A percentile compares a stretch with the other conserved stretches of the same genome.
These are phyloP conservation scores for Pholiota adiposa DNA, from an alignment of 1,284 basidiomycete species.

Conservation along the genomic window DNA sequence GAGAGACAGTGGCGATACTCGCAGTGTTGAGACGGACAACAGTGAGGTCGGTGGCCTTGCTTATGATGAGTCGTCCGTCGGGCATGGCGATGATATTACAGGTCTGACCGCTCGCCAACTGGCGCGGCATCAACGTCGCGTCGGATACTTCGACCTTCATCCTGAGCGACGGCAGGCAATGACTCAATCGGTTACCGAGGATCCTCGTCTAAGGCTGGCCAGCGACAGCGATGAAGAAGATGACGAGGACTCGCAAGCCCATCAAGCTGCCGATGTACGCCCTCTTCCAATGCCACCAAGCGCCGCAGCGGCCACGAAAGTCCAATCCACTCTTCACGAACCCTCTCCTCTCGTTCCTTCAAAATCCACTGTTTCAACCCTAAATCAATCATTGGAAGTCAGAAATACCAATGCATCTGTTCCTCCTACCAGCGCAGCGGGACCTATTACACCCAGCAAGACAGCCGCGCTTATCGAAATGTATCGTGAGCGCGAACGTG, in stretches of 20 bases:
- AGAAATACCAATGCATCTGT: neutral
- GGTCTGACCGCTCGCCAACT: constrained; percentile 29
- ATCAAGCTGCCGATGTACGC: constrained; percentile 25
- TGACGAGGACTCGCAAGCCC: constrained; percentile 31
- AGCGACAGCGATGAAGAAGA: constrained; percentile 41
- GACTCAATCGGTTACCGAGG: constrained; percentile 34
- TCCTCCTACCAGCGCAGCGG: constrained; percentile 3
- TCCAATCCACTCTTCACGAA: constrained; percentile 12
- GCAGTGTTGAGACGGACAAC: constrained; percentile 25
- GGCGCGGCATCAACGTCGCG: constrained; percentile 42
- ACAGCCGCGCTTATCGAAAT: constrained; percentile 80
- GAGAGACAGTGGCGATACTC: constrained; percentile 25
- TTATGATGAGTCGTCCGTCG: constrained; percentile 23
- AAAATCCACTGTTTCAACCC: constrained; percentile 12
- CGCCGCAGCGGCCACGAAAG: constrained; percentile 19
- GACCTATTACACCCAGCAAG: constrained; percentile 48
- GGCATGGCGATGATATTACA: constrained; percentile 20
- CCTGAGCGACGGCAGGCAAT: constrained; percentile 41
- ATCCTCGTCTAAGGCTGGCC: constrained; percentile 38
- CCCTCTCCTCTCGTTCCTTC: constrained; percentile 17
- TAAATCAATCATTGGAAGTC: constrained; percentile 15
- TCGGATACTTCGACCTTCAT: constrained; percentile 77
- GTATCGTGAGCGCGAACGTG: constrained; percentile 74
- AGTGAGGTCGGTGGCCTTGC: constrained; percentile 22
- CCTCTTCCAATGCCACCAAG: constrained; percentile 27